Conservation (phyloP, 768 basidiomycete genomes). For the Termitomyces sp. region DNA sequence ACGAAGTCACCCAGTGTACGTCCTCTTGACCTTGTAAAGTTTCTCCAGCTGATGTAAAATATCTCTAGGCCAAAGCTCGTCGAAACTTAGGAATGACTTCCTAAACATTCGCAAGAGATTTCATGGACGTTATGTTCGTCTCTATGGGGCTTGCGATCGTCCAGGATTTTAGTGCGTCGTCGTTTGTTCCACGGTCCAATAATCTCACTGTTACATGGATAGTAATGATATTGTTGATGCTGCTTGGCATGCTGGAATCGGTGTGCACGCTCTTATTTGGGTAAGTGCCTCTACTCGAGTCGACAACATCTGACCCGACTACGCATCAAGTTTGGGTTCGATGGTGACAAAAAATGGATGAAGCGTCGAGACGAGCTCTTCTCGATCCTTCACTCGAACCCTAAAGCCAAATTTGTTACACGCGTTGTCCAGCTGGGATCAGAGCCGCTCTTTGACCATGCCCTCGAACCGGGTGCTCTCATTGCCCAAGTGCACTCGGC, state of each 20-base stretch:
- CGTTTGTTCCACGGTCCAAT: neutral
- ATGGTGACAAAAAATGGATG: constrained; percentile 44
- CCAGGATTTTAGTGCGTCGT: constrained; percentile 39
- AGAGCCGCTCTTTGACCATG: constrained; percentile 63
- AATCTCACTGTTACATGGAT: neutral
- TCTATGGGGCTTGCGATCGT: constrained; percentile 44
- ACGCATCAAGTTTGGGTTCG: constrained; percentile 42
- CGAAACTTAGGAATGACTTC: constrained; percentile 31
- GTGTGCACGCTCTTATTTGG: constrained; percentile 76
- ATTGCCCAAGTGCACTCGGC: constrained; percentile 44
- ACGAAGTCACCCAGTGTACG: constrained; percentile 63
- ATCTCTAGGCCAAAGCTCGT: constrained; percentile 50
- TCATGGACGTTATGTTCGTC: constrained; percentile 52
- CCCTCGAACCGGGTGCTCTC: constrained; percentile 42
- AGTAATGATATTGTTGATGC: constrained; percentile 60
- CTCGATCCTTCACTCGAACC: constrained; percentile 48
- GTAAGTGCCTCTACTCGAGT: constrained; percentile 28
- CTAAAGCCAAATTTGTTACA: constrained; percentile 59
- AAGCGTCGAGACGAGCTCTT: constrained; percentile 49
- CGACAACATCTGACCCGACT: neutral
- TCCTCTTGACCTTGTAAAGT: constrained; percentile 1
- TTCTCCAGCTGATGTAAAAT: neutral
- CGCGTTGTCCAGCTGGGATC: constrained; percentile 70
- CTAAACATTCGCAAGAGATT: constrained; percentile 8
- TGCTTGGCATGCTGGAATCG: constrained; percentile 62